Percentiles rank a stretch among this genome's conserved stretches.
phyloP scores from a whole-genome alignment of 768 basidiomycete species.

The Daedalea quercina region DNA sequence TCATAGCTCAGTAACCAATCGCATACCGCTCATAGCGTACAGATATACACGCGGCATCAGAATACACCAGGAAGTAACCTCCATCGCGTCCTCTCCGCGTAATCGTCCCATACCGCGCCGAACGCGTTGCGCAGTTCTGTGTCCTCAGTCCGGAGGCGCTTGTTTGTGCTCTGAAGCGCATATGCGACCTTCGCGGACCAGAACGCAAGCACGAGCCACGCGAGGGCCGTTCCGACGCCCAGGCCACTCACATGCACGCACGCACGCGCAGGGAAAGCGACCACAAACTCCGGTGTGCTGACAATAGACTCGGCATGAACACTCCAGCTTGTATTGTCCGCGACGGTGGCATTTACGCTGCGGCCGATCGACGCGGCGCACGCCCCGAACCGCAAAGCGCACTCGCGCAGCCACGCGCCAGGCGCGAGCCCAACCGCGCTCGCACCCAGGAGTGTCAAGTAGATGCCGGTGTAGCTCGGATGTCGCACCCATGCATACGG shows the following conservation, averaged over 20 bases:
- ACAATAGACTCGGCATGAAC: no score
- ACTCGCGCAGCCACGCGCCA: slow-evolving; percentile 18
- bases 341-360: no score
- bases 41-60: background rate
- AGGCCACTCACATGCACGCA: background rate
- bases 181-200: slow-evolving; percentile 24
- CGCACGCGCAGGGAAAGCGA: background rate
- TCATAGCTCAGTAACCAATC: no score
- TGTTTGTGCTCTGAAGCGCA: slow-evolving; percentile 20
- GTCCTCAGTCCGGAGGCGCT: slow-evolving; percentile 22
- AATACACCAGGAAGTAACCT: slow-evolving; percentile 20
- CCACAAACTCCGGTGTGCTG: no score
- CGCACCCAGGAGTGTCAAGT: slow-evolving; percentile 21
- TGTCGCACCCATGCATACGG: slow-evolving; percentile 37
- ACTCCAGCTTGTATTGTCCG: no score
- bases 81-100: slow-evolving; percentile 18
- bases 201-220: slow-evolving; percentile 17
- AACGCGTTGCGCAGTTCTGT: slow-evolving; percentile 17
- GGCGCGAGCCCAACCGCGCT: slow-evolving; percentile 15
- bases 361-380: background rate
- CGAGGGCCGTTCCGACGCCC: slow-evolving; percentile 7
- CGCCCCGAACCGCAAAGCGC: slow-evolving; percentile 9
- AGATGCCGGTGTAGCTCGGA: slow-evolving; percentile 30
- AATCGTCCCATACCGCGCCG: slow-evolving; percentile 21
- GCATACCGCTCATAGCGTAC: no score